A percentile compares a stretch with the other conserved stretches of the same genome.
Evolutionary conservation across 1,284 basidiomycete genomes (phyloP).

Genomic region (Sporisorium reilianum): DNA sequence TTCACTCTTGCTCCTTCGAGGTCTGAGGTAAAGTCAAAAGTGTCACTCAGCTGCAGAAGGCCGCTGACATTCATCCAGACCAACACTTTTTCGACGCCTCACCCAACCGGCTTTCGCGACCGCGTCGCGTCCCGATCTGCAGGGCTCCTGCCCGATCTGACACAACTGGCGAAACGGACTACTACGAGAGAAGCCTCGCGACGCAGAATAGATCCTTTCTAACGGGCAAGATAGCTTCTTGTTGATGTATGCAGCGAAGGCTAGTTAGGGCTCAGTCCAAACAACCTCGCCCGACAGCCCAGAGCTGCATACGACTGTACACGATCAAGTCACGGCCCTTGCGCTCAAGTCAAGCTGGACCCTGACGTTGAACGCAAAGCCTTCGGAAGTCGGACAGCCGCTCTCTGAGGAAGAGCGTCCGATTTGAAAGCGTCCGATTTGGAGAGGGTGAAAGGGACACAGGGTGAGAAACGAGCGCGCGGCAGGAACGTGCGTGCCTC

Average conservation of each 20-base stretch:
- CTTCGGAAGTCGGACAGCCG: constrained; percentile 5
- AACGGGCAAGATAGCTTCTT: too few species aligned
- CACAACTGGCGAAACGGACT: too few species aligned
- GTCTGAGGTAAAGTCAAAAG: constrained; percentile 1
- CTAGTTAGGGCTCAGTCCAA: too few species aligned
- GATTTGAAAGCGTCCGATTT: constrained; percentile 25
- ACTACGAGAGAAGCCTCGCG: too few species aligned
- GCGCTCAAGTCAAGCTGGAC: background rate
- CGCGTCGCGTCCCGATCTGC: constrained; percentile 35
- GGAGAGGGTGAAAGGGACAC: constrained; percentile 2
- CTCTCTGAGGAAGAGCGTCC: background rate
- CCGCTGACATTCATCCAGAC: constrained; percentile 1
- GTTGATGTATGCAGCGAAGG: too few species aligned
- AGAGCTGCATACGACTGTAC: too few species aligned
- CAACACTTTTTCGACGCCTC: constrained; percentile 21
- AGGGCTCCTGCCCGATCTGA: background rate
- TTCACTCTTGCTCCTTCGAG: constrained; percentile 5
- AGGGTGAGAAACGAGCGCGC: constrained; percentile 3
- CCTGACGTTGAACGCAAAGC: background rate
- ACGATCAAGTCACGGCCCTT: background rate
- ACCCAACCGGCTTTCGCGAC: background rate
- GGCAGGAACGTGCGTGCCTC: background rate
- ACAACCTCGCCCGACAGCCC: too few species aligned
- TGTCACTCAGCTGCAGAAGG: background rate
- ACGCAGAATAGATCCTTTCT: too few species aligned